Evolutionary conservation across 345 rosid genomes (phyloP), one percentile per base, ranked within the genome.

Genomic region (Psidium friedrichsthalianum): DNA sequence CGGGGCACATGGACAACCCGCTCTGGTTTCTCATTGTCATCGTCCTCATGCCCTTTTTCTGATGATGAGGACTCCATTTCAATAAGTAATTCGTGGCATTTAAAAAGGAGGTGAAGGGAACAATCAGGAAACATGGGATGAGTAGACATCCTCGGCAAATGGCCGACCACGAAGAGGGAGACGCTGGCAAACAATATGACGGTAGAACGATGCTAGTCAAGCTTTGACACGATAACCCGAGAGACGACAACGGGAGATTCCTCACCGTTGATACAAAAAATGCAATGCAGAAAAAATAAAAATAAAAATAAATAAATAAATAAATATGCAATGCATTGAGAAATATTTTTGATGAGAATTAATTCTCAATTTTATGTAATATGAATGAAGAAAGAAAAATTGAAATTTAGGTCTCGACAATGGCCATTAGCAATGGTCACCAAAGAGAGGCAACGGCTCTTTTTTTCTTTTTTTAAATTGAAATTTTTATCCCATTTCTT

Each of bases 1-100:
- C 98, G 93, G 55, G 95, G 90, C 83, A 95, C 97, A 88, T 85
- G 93, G 81, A 96, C 90, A 25, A 82, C 82, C 47, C 83, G 49
- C 83, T 87, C 84, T 12, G 84, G 84, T 82, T 25, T 56, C 32
- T 57, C 82, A 14, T 54, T 15, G 47, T 27, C n/a, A 1, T 20
- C 59, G 29, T 29, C 49, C 27, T n/a, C 32, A 14, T 59, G 18
- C n/a, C n/a, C 8, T 4, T n/a, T 59, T 27, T n/a, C 69, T 8
- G 4, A 59, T 2, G 69, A 59, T 12, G 69, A 59, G 32, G 69
- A 32, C 69, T 59, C 69, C 69, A 59, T 59, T 36, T n/a, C 69
- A 14, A 59, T 27, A 18, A 36, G 69, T 36, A 59, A 59, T 59
- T n/a, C 69, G 36, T 59, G 69, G 36, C 69, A 59, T 59, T 59